These are phyloP conservation scores for Omphalea diandra DNA, from an alignment of 441 rosid genomes.

Conservation along the genomic window DNA sequence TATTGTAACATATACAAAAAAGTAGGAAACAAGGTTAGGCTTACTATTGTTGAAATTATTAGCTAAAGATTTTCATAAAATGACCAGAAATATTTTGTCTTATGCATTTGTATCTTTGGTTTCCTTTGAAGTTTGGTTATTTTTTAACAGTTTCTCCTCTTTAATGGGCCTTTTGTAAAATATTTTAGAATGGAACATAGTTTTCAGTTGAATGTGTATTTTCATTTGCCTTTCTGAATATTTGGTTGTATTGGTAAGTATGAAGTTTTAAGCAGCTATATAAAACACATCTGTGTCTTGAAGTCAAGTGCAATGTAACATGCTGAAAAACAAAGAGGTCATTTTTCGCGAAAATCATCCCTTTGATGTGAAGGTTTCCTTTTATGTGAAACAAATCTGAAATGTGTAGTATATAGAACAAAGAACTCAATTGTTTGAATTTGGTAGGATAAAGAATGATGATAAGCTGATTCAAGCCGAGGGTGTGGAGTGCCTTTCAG, in stretches of 20 bases:
- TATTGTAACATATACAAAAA: not conserved
- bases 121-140: not conserved
- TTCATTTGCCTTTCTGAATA: not conserved
- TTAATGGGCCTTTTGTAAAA: too few species aligned
- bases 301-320: not conserved
- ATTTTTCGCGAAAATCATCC: not conserved
- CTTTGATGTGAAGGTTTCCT: not conserved
- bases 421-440: conserved; percentile 15
- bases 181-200: not conserved
- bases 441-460: conserved; percentile 83
- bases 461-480: conserved; percentile 93
- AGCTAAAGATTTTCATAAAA: not conserved
- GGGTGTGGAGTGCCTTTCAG: conserved; percentile 91
- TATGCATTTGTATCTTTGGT: not conserved
- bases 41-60: not conserved
- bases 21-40: not conserved
- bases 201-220: not conserved
- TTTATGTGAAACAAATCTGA: not conserved
- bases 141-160: not conserved
- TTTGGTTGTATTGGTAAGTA: not conserved
- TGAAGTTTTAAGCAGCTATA: not conserved
- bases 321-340: not conserved
- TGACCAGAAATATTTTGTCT: not conserved
- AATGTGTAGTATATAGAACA: too few species aligned
- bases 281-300: not conserved